Evolutionary conservation across 1,284 basidiomycete genomes (phyloP), one percentile per base, ranked within the genome.

Genomic region (Hemileia vastatrix): DNA sequence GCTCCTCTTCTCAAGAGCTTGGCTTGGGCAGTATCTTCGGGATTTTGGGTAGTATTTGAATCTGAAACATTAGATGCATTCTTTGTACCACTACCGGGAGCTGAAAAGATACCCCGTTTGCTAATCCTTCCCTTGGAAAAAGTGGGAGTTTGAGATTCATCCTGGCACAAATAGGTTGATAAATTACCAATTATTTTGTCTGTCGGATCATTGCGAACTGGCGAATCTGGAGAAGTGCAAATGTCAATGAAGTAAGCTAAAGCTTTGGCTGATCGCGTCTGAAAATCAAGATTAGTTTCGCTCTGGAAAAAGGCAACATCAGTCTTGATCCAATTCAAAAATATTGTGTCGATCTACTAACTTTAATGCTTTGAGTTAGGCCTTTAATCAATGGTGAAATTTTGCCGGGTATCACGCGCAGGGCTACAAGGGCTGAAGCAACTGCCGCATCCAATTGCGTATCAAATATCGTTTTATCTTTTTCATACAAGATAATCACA

Each of bases 171-270:
- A 78, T 98, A 98, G 0, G 91, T 93, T 78, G 91, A 94, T 3
- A 98, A 83, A 74, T 99, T 99, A 79, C 92, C 92, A 70, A 98
- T 84, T 60, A 99, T 92, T 80, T 99, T 99, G 71, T 93, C 90
- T 82, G 87, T 69, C 79, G 82, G 82, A 64, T 82, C 81, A 58
- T 78, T 72, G 50, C 67, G 67, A 23, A 74, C 68, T 81, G 76
- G 84, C 81, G 67, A 80, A 70, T 70, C 85, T 77, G 71, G 84
- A 77, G 79, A 85, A 2, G 84, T 83, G 76, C 92, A 96, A 72
- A 90, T 88, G 53, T 86, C 84, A 65, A 98, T 83, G 76, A 99
- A 90, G 3, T 84, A 82, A 9, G 91, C 89, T 5, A 98, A 86
- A 0, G 91, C 86, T 0, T 81, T 80, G 0, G 95, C 93, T 0